These are phyloP conservation scores for Thinopyrum elongatum DNA, from an alignment of 176 grass and related monocot species.

Conservation along the genomic window DNA sequence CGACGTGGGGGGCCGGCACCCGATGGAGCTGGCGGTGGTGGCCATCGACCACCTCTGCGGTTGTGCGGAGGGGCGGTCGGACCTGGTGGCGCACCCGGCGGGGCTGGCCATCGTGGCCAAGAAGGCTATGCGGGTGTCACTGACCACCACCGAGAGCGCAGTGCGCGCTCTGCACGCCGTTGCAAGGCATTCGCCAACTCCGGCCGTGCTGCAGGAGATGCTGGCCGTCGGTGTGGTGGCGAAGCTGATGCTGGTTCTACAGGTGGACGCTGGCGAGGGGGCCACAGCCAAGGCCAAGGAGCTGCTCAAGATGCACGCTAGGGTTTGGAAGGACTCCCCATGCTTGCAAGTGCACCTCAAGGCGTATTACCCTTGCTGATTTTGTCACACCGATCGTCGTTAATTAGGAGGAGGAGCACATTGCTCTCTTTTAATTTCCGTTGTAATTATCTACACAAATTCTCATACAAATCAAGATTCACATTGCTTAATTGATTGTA, in stretches of 20 bases:
- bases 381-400: neutral
- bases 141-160: conserved; percentile 40
- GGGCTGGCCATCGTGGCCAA: conserved; percentile 75
- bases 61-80: conserved; percentile 68
- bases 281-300: conserved; percentile 57
- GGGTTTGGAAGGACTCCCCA: conserved; percentile 80
- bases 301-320: conserved; percentile 63
- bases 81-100: conserved; percentile 59
- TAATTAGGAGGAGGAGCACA: neutral
- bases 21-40: conserved; percentile 47
- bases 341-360: conserved; percentile 52
- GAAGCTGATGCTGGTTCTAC: conserved; percentile 64
- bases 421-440: neutral
- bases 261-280: conserved; percentile 35
- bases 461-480: neutral
- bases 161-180: conserved; percentile 59
- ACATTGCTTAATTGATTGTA: neutral
- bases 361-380: conserved; percentile 45
- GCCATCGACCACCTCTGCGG: conserved; percentile 70
- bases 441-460: neutral
- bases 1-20: conserved; percentile 28
- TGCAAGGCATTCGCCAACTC: conserved; percentile 44
- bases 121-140: conserved; percentile 65
- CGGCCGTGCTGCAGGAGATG: conserved; percentile 72
- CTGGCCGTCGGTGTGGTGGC: conserved; percentile 58